These are phyloP conservation scores for Aspergillus sp. DNA, from an alignment of 2,329 filamentous ascomycete genomes.

Conservation along the genomic window DNA sequence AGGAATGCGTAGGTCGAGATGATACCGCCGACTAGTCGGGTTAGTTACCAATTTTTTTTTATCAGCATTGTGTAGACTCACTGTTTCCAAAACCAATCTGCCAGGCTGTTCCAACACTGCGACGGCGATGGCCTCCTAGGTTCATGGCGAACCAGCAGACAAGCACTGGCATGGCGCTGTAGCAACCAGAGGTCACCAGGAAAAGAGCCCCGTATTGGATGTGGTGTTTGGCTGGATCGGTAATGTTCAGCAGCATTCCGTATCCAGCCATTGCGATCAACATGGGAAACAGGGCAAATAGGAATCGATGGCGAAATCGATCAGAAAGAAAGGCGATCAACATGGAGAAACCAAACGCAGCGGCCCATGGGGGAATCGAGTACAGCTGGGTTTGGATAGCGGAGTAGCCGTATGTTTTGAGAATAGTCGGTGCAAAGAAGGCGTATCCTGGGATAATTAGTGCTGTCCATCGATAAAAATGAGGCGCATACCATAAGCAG, in stretches of 20 bases:
- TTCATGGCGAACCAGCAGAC: constrained; percentile 84
- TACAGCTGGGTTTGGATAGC: constrained; percentile 49
- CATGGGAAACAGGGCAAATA: constrained; percentile 66
- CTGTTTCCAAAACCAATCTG: constrained; percentile 72
- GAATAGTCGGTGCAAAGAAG: constrained; percentile 70
- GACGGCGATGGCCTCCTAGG: constrained; percentile 65
- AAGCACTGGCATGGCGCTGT: constrained; percentile 81
- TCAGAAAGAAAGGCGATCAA: constrained; percentile 69
- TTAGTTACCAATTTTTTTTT: neutral
- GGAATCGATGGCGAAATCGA: constrained; percentile 65
- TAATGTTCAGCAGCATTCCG: constrained; percentile 65
- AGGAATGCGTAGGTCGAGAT: constrained; percentile 70
- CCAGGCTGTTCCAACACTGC: constrained; percentile 68
- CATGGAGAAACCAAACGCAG: constrained; percentile 76
- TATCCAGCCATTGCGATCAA: constrained; percentile 69
- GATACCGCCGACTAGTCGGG: constrained; percentile 60
- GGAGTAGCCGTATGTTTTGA: constrained; percentile 60
- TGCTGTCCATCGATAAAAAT: no score
- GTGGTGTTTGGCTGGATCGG: constrained; percentile 52
- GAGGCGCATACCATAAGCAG: constrained; percentile 55
- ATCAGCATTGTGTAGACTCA: constrained; percentile 13
- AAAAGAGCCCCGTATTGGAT: constrained; percentile 78
- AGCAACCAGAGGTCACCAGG: constrained; percentile 72
- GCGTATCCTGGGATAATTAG: constrained; percentile 50
- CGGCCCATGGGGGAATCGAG: constrained; percentile 58